These are phyloP conservation scores for Ramaria sp. DNA, from an alignment of 768 basidiomycete genomes.

Conservation along the genomic window DNA sequence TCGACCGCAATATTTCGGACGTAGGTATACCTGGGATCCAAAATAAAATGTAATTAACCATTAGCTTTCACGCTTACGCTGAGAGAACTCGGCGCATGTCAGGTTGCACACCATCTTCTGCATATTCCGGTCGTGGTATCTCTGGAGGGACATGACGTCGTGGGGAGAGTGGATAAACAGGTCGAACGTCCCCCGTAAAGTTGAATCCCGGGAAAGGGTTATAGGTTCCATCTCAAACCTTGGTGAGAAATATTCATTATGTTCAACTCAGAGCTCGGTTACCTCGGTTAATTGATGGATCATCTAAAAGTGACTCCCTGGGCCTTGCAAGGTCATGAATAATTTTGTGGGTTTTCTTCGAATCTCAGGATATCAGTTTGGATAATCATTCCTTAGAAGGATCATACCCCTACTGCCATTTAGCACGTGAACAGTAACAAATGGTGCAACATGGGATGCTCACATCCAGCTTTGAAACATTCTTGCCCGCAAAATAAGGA, in stretches of 20 bases:
- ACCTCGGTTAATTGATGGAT: constrained; percentile 20
- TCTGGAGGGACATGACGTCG: constrained; percentile 69
- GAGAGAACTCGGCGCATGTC: constrained; percentile 23
- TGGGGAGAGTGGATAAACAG: constrained; percentile 77
- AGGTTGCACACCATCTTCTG: constrained; percentile 45
- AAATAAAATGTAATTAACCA: constrained; percentile 2
- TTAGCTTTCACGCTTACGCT: constrained; percentile 18
- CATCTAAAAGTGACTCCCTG: constrained; percentile 18
- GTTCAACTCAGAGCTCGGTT: background rate
- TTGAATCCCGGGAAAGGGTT: constrained; percentile 68
- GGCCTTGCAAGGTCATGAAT: constrained; percentile 53
- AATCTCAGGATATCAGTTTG: background rate
- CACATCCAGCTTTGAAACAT: constrained; percentile 93
- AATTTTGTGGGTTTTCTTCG: constrained; percentile 73
- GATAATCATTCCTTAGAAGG: background rate
- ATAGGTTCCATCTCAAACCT: constrained; percentile 54
- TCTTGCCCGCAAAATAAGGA: constrained; percentile 92
- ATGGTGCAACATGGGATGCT: constrained; percentile 24
- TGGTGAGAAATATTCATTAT: background rate
- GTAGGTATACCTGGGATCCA: constrained; percentile 40
- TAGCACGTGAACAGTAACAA: constrained; percentile 8
- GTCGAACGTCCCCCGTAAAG: constrained; percentile 72
- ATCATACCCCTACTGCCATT: constrained; percentile 23
- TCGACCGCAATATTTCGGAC: constrained; percentile 44
- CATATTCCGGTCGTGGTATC: constrained; percentile 87